These are phyloP conservation scores for Gossypium rotundifolium DNA, from an alignment of 345 rosid genomes.

Conservation along the genomic window DNA sequence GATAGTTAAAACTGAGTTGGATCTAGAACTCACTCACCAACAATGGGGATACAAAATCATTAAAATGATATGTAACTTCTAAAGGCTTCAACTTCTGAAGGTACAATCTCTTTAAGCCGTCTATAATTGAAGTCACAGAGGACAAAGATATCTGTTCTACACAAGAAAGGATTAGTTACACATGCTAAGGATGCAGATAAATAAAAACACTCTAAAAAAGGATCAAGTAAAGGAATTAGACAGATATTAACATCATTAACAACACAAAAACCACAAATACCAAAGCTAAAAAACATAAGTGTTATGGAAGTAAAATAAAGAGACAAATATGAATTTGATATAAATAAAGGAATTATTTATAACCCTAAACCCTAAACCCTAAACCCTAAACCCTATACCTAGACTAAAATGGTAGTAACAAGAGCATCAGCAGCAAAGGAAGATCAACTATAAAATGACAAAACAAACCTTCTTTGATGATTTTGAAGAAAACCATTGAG, in stretches of 20 bases:
- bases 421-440: background rate
- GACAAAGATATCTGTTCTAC: conserved; percentile 54
- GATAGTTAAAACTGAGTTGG: conserved; percentile 3
- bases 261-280: background rate
- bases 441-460: background rate
- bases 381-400: background rate
- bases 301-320: background rate
- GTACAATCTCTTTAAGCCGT: conserved; percentile 86
- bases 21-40: conserved; percentile 47
- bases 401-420: background rate
- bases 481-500: conserved; percentile 79
- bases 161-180: background rate
- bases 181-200: background rate
- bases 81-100: conserved; percentile 87
- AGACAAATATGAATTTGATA: background rate
- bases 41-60: conserved; percentile 87
- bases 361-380: background rate
- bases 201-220: background rate
- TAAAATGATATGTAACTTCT: conserved; percentile 78
- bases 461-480: conserved; percentile 64
- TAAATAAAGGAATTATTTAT: background rate
- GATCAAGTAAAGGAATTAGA: conserved; percentile 3
- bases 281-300: background rate
- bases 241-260: background rate
- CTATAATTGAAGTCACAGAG: conserved; percentile 84